phyloP scores from a whole-genome alignment of 257 asterid genomes.

The Solanum verrucosum region DNA sequence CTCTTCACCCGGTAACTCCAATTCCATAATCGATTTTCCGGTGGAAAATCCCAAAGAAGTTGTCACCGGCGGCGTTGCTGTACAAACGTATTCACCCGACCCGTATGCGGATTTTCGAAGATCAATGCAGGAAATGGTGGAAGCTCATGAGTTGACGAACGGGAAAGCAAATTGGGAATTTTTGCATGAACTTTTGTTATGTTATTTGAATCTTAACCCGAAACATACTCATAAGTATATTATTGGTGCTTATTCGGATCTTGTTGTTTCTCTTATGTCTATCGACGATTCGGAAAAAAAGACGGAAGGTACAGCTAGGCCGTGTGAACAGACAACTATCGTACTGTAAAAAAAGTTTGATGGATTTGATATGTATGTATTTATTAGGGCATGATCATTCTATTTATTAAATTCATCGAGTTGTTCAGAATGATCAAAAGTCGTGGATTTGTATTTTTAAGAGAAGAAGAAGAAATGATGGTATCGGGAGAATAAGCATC shows the following conservation, averaged over 20 bases:
- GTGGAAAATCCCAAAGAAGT: neutral
- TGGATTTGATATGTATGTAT: neutral
- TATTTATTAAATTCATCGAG: neutral
- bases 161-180: conserved; percentile 41
- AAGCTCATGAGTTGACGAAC: conserved; percentile 29
- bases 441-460: neutral
- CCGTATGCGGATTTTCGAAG: conserved; percentile 54
- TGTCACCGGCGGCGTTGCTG: conserved; percentile 49
- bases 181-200: conserved; percentile 57
- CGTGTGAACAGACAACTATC: neutral
- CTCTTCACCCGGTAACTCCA: conserved; percentile 71
- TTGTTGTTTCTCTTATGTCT: conserved; percentile 39
- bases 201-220: conserved; percentile 57
- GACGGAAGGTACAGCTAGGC: neutral
- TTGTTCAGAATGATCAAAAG: neutral
- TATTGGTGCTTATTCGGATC: conserved; percentile 61
- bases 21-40: conserved; percentile 46
- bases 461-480: neutral
- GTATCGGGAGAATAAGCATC: neutral
- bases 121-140: conserved; percentile 85
- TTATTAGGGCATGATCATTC: neutral
- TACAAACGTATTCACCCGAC: conserved; percentile 56
- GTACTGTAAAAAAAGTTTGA: neutral
- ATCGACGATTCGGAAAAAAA: neutral
- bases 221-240: conserved; percentile 61